phyloP scores from a whole-genome alignment of 345 rosid genomes.

The Heritiera fomes region DNA sequence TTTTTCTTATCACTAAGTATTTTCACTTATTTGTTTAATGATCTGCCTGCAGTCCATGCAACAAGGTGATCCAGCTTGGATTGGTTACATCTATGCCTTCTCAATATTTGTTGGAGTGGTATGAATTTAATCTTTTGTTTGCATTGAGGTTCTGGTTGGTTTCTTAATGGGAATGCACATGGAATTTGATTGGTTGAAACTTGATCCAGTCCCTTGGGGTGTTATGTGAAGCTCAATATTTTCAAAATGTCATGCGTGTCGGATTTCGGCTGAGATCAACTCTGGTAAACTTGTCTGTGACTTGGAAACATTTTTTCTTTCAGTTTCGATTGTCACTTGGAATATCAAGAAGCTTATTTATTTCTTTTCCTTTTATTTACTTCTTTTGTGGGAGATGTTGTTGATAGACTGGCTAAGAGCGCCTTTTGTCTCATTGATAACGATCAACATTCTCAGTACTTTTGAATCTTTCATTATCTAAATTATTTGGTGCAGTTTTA shows the following conservation, averaged over 20 bases:
- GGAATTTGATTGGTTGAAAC: constrained; percentile 20
- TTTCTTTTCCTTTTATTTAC: neutral
- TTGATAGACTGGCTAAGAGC: neutral
- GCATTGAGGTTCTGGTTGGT: constrained; percentile 4
- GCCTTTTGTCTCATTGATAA: constrained; percentile 4
- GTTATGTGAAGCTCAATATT: constrained; percentile 92
- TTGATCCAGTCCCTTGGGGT: constrained; percentile 82
- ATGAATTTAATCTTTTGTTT: constrained; percentile 33
- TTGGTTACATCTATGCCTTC: constrained; percentile 90
- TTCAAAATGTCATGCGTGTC: constrained; percentile 98
- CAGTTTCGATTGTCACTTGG: constrained; percentile 12
- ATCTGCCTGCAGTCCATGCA: constrained; percentile 90
- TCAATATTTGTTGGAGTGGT: constrained; percentile 96
- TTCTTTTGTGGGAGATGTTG: neutral
- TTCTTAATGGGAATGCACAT: neutral
- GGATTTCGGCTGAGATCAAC: constrained; percentile 92
- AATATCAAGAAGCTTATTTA: constrained; percentile 1
- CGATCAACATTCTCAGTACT: neutral
- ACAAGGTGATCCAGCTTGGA: constrained; percentile 87
- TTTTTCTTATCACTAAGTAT: neutral
- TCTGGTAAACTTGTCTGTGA: constrained; percentile 55
- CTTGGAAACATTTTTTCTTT: constrained; percentile 13
- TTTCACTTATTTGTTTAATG: constrained; percentile 25
- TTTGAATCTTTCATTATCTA: neutral
- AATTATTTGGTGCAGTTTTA: constrained; percentile 1